Percentiles rank a stretch among this genome's conserved stretches.
phyloP scores from a whole-genome alignment of 345 rosid genomes.

The Bruguiera gymnorhiza region DNA sequence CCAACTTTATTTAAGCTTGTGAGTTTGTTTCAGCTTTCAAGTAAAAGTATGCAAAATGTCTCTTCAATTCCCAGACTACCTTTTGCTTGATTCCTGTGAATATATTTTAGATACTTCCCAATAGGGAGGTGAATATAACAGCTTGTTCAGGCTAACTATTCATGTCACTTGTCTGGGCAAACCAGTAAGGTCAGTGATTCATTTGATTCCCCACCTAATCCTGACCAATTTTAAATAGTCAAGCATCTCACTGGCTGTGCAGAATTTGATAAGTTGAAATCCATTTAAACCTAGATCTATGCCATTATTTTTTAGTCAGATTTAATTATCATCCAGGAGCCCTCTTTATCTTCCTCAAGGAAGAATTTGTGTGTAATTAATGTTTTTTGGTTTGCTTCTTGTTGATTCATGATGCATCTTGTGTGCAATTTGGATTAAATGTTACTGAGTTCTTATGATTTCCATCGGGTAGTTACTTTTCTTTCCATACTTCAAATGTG shows the following conservation, averaged over 20 bases:
- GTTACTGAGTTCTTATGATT: neutral
- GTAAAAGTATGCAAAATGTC: neutral
- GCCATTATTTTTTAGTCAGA: neutral
- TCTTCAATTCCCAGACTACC: neutral
- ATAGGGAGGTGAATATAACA: neutral
- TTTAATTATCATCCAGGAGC: neutral
- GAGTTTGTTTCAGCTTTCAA: neutral
- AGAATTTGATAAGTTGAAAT: neutral
- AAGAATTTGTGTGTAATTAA: neutral
- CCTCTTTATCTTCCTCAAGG: neutral
- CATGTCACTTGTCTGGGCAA: neutral
- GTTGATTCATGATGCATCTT: neutral
- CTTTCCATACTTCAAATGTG: constrained; percentile 11
- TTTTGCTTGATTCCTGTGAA: neutral
- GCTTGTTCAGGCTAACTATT: neutral
- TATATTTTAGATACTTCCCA: neutral
- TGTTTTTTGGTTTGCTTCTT: neutral
- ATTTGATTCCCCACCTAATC: neutral
- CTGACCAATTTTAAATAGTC: neutral
- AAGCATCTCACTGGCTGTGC: neutral
- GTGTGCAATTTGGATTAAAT: neutral
- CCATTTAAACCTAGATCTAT: neutral
- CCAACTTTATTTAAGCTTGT: neutral
- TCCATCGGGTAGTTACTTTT: neutral
- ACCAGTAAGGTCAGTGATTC: neutral